Percentiles rank a stretch among this genome's conserved stretches.
Conservation (phyloP, 192 early-diverging fungal species). For the Linderina pennispora region DNA sequence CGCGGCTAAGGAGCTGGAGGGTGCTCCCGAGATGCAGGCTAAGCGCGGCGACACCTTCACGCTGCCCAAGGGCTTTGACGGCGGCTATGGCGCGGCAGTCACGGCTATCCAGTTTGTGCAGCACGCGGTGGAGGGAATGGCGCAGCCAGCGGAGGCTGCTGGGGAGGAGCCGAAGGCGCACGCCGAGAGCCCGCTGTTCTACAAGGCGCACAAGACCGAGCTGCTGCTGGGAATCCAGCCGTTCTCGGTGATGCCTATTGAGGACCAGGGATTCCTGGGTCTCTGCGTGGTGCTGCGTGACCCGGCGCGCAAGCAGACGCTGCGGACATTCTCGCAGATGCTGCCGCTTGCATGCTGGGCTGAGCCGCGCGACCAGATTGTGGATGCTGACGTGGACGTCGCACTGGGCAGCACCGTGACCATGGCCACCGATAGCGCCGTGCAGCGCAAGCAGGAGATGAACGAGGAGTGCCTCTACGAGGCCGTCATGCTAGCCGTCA, state of each 20-base stretch:
- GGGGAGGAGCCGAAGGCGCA: not conserved
- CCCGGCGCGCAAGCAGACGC: conserved; percentile 21
- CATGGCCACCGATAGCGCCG: conserved; percentile 26
- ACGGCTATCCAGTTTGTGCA: conserved; percentile 39
- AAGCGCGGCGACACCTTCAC: conserved; percentile 45
- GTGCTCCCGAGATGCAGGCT: conserved; percentile 40
- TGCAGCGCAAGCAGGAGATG: conserved; percentile 42
- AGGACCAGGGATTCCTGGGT: conserved; percentile 37
- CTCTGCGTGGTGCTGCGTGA: conserved; percentile 43
- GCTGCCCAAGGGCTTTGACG: conserved; percentile 47
- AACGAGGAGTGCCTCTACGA: conserved; percentile 48
- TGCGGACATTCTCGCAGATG: conserved; percentile 48
- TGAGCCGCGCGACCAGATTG: conserved; percentile 45
- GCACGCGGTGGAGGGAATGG: conserved; percentile 14
- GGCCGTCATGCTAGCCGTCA: conserved; percentile 44
- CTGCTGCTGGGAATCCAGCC: conserved; percentile 43
- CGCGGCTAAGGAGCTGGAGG: conserved; percentile 16
- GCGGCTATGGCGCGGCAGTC: conserved; percentile 41
- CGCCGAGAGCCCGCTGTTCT: conserved; percentile 34
- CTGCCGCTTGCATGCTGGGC: conserved; percentile 46
- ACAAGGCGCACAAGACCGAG: conserved; percentile 36
- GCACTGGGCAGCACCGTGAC: conserved; percentile 34
- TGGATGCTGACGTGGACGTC: conserved; percentile 37
- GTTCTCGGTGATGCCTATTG: conserved; percentile 40
- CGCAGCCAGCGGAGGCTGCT: not conserved